These are phyloP conservation scores for Arthrobotrys sinensis DNA, from an alignment of 2,329 filamentous ascomycete species.

Conservation along the genomic window DNA sequence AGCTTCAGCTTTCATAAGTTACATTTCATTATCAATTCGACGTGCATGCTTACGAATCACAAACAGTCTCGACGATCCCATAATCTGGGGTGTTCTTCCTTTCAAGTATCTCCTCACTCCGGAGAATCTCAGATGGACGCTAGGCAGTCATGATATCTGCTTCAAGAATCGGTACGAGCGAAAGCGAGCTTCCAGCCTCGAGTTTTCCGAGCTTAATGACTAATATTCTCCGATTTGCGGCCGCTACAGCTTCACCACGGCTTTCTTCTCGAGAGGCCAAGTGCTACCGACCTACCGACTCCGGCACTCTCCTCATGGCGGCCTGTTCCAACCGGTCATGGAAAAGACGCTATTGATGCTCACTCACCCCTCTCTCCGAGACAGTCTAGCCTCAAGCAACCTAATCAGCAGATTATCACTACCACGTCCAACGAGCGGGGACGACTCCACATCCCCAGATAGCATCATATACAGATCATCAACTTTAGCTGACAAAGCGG, in stretches of 20 bases:
- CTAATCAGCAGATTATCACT: constrained; percentile 46
- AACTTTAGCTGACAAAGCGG: constrained; percentile 70
- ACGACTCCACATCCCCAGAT: constrained; percentile 17
- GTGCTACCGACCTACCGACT: constrained; percentile 89
- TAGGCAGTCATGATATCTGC: constrained; percentile 96
- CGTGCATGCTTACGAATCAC: constrained; percentile 62
- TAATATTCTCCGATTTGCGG: constrained; percentile 12
- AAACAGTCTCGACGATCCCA: constrained; percentile 87
- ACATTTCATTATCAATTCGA: constrained; percentile 53
- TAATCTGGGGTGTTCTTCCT: constrained; percentile 93
- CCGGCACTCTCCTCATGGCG: constrained; percentile 83
- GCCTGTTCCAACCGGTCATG: constrained; percentile 90
- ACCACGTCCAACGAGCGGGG: constrained; percentile 64
- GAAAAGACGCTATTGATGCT: constrained; percentile 65
- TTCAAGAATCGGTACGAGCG: constrained; percentile 73
- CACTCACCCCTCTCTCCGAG: constrained; percentile 41
- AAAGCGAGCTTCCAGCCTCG: constrained; percentile 8
- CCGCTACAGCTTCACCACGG: constrained; percentile 67
- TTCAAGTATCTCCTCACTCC: constrained; percentile 79
- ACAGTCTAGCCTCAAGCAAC: constrained; percentile 48
- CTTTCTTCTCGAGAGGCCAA: constrained; percentile 91
- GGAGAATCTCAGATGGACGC: constrained; percentile 85
- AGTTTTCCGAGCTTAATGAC: background rate
- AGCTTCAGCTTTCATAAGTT: constrained; percentile 62
- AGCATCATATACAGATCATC: constrained; percentile 12